Evolutionary conservation across 2,329 filamentous ascomycete genomes (phyloP).

Genomic region (Graphilbum fragrans): DNA sequence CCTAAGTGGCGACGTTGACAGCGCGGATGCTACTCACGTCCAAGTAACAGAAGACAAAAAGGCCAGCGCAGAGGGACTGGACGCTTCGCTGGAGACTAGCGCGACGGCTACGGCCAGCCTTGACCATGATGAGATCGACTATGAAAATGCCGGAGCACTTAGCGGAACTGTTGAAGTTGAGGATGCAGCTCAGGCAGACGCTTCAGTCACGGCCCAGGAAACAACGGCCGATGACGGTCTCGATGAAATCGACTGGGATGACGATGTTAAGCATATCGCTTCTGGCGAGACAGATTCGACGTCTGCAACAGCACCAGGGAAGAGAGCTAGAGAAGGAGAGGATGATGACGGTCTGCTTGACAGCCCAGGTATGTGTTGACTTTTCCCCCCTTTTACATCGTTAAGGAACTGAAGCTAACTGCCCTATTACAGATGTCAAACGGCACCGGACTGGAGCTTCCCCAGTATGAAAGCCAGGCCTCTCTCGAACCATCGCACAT

Average conservation of each 20-base stretch:
- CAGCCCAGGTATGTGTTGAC: constrained; percentile 21
- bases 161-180: background rate
- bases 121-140: constrained; percentile 25
- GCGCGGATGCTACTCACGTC: background rate
- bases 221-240: background rate
- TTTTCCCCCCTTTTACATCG: no score
- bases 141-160: constrained; percentile 11
- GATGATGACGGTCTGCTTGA: constrained; percentile 8
- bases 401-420: background rate
- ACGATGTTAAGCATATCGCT: constrained; percentile 20
- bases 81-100: constrained; percentile 10
- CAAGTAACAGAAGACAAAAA: background rate
- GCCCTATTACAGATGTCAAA: constrained; percentile 27
- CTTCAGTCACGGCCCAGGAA: background rate
- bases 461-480: constrained; percentile 1
- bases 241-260: constrained; percentile 24
- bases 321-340: constrained; percentile 18
- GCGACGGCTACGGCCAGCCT: constrained; percentile 19
- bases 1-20: constrained; percentile 5
- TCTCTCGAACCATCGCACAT: background rate
- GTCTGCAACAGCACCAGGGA: constrained; percentile 15
- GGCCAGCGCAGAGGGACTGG: background rate
- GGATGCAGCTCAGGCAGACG: background rate
- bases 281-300: constrained; percentile 11
- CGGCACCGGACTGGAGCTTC: constrained; percentile 28